These are phyloP conservation scores for Desmodesmus armatus DNA, from an alignment of 139 green algal genomes.

Conservation along the genomic window DNA sequence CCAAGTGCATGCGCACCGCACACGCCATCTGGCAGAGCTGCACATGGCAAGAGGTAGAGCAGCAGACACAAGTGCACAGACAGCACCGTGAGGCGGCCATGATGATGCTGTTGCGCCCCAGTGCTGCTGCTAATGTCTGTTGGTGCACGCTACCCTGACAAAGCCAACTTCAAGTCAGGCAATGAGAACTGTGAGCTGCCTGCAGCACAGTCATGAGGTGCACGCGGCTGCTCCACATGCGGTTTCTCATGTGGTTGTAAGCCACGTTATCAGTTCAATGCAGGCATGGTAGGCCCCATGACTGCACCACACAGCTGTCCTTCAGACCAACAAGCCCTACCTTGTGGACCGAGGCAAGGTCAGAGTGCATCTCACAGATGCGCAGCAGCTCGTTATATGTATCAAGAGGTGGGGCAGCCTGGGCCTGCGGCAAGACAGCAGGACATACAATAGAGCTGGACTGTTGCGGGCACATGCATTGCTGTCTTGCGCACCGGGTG, in stretches of 20 bases:
- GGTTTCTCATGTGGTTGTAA: not conserved
- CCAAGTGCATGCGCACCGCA: constrained; percentile 27
- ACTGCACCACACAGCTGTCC: not conserved
- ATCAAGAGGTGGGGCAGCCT: constrained; percentile 22
- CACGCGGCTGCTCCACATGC: not conserved
- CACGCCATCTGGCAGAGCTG: constrained; percentile 26
- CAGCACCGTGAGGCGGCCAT: not conserved
- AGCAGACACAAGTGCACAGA: not conserved
- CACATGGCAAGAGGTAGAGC: not conserved
- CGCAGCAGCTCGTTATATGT: constrained; percentile 38
- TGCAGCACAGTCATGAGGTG: not conserved
- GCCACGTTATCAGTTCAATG: not conserved
- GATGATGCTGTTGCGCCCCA: not conserved
- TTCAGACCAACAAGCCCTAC: not conserved
- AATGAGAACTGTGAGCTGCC: not conserved
- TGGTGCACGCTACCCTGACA: not conserved
- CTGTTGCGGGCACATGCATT: not conserved
- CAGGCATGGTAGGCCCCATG: not conserved
- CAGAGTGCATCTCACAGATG: constrained; percentile 9
- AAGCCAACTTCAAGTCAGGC: not conserved
- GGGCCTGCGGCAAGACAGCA: not conserved
- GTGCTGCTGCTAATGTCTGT: not conserved
- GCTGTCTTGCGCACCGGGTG: not conserved
- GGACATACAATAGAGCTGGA: not conserved
- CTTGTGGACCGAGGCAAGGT: constrained; percentile 16